phyloP scores from a whole-genome alignment of 2,329 filamentous ascomycete species.

The Rhynchosporium secalis region DNA sequence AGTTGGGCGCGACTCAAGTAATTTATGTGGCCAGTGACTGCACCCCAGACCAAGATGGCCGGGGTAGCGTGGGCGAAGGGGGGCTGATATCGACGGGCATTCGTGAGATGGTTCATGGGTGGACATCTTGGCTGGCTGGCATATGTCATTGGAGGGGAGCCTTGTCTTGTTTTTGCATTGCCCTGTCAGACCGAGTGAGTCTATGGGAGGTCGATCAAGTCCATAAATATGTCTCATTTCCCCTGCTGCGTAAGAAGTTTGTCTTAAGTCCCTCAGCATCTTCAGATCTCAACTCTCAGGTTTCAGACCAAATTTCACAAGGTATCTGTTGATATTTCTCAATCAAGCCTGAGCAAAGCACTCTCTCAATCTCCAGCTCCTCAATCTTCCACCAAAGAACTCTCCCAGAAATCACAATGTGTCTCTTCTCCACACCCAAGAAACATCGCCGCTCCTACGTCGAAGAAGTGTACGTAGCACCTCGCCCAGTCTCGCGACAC shows the following conservation, averaged over 20 bases:
- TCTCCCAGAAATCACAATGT: slow-evolving; percentile 27
- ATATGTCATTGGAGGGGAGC: slow-evolving; percentile 14
- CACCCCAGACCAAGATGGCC: slow-evolving; percentile 16
- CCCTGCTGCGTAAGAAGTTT: background rate
- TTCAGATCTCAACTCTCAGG: slow-evolving; percentile 1
- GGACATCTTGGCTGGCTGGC: slow-evolving; percentile 20
- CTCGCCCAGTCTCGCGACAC: slow-evolving; percentile 33
- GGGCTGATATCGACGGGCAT: slow-evolving; percentile 14
- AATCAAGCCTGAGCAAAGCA: background rate
- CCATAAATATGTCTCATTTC: slow-evolving; percentile 22
- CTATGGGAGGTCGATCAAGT: background rate
- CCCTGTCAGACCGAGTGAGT: slow-evolving; percentile 23
- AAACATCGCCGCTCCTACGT: slow-evolving; percentile 32
- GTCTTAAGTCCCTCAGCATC: slow-evolving; percentile 4
- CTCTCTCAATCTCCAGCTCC: too few species aligned
- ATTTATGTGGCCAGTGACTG: slow-evolving; percentile 8
- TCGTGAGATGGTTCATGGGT: slow-evolving; percentile 13
- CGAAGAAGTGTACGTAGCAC: slow-evolving; percentile 35
- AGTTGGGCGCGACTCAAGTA: background rate
- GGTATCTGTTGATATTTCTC: background rate
- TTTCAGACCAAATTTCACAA: background rate
- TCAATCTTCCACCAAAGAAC: background rate
- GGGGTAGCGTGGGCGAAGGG: slow-evolving; percentile 21
- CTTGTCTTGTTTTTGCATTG: slow-evolving; percentile 1
- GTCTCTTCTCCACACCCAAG: slow-evolving; percentile 32